Evolutionary conservation across 73 alveolate species (phyloP), one percentile per base, ranked within the genome.

Genomic region (Paramecium tetraurelia): DNA sequence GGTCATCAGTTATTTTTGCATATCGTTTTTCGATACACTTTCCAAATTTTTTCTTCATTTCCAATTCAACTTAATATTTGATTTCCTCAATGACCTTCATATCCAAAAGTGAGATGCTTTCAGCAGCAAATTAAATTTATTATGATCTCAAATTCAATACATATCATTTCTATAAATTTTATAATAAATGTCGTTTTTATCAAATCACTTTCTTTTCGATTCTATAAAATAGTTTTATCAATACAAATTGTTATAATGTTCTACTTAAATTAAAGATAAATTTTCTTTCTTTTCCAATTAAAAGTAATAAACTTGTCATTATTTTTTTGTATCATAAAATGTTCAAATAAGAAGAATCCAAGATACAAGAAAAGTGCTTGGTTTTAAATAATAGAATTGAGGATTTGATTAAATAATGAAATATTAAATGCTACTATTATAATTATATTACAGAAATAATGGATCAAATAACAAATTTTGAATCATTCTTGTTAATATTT

Each of bases 41-140:
- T 29, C 86, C 86, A 72, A 33, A 29, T 38, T 36, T 72, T 36
- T 21, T 35, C 35, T 72, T 72, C 86, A 72, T 72, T 8, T 72
- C 59, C 35, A 29, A 33, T 72, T 72, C 86, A 12, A 72, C 86
- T 18, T 72, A 38, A 21, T 72, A 29, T 38, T 72, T 72, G 20
- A 72, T 72, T 72, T 72, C 86, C 46, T 72, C 86, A 29, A 72
- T 36, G 2, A 72, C 27, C n/a, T 40, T 72, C 86, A 72, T 72
- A 18, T 18, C 69, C 3, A 53, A 14, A 14, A 12, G n/a, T 50
- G 16, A 50, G n/a, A 16, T 18, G 27, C 69, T 53, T 53, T 53
- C 69, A 53, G 27, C 31, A 53, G 69, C 6, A 53, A 53, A 53
- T n/a, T 53, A 53, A 53, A 53, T 53, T 53, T 53, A 53, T 18